A percentile compares a stretch with the other conserved stretches of the same genome.
Conservation (phyloP, 2,329 filamentous ascomycete species). For the Diplodia sapinea region DNA sequence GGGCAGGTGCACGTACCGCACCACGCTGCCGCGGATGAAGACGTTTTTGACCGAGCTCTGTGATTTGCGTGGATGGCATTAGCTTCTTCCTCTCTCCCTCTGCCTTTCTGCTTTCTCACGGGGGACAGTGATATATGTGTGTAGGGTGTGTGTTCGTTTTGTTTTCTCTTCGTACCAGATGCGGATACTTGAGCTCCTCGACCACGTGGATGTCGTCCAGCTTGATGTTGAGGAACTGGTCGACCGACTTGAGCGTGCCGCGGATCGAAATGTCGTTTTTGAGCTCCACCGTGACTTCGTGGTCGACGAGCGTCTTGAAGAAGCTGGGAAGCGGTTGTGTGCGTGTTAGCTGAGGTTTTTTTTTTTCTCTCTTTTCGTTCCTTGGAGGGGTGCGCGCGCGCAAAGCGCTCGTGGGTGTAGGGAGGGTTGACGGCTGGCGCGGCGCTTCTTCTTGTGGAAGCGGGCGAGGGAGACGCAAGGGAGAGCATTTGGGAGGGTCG, state of each 20-base stretch:
- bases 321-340: conserved; percentile 60
- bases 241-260: conserved; percentile 93
- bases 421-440: too few relatives aligned
- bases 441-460: too few relatives aligned
- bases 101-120: too few relatives aligned
- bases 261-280: conserved; percentile 99
- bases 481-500: not conserved
- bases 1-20: conserved; percentile 89
- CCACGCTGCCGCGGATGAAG: conserved; percentile 91
- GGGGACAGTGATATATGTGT: not conserved
- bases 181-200: conserved; percentile 92
- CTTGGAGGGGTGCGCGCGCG: conserved; percentile 51
- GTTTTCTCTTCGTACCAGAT: conserved; percentile 65
- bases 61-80: not conserved
- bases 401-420: too few relatives aligned
- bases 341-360: not conserved
- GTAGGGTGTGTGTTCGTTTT: not conserved
- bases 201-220: conserved; percentile 92
- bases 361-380: too few relatives aligned
- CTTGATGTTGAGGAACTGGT: conserved; percentile 99
- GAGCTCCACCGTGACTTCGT: conserved; percentile 96
- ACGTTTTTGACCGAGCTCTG: conserved; percentile 88
- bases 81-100: not conserved
- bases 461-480: not conserved
- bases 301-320: conserved; percentile 98